Conservation (phyloP, 306 rosid genomes). For the Prunus davidiana region DNA sequence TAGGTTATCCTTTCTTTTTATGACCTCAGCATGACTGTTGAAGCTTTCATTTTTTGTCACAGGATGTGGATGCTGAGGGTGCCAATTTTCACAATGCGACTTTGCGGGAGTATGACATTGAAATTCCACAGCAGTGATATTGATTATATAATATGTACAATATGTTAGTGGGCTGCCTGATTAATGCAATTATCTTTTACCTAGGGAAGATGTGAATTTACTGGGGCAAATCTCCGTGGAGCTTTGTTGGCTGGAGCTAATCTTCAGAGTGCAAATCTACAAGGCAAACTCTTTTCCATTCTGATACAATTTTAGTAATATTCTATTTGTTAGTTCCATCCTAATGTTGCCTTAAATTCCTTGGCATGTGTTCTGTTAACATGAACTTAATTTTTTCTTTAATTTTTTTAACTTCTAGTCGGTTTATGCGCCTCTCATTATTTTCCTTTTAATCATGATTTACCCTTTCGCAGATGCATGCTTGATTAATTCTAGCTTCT, state of each 20-base stretch:
- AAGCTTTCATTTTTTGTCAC: constrained; percentile 1
- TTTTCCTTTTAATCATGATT: not conserved
- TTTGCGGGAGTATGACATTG: constrained; percentile 80
- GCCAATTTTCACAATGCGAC: constrained; percentile 85
- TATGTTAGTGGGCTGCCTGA: constrained; percentile 18
- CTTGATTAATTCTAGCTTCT: constrained; percentile 78
- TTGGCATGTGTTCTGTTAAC: not conserved
- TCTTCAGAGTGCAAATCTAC: constrained; percentile 94
- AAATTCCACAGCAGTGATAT: constrained; percentile 7
- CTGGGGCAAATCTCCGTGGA: constrained; percentile 93
- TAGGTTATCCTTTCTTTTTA: not conserved
- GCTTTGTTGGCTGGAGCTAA: constrained; percentile 82
- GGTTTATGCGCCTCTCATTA: not conserved
- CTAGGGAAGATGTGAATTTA: constrained; percentile 95
- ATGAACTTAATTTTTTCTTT: not conserved
- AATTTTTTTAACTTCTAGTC: not conserved
- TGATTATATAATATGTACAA: constrained; percentile 14
- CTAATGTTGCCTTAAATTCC: not conserved
- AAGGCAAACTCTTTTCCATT: constrained; percentile 51
- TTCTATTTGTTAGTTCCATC: not conserved
- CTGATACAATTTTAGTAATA: not conserved
- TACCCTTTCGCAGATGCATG: constrained; percentile 69
- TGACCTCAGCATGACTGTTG: not conserved
- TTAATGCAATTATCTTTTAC: constrained; percentile 47
- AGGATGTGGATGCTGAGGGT: constrained; percentile 94